Percentiles rank a stretch among this genome's conserved stretches.
phyloP scores from a whole-genome alignment of 768 basidiomycete genomes.

The Coprinopsis sp. region DNA sequence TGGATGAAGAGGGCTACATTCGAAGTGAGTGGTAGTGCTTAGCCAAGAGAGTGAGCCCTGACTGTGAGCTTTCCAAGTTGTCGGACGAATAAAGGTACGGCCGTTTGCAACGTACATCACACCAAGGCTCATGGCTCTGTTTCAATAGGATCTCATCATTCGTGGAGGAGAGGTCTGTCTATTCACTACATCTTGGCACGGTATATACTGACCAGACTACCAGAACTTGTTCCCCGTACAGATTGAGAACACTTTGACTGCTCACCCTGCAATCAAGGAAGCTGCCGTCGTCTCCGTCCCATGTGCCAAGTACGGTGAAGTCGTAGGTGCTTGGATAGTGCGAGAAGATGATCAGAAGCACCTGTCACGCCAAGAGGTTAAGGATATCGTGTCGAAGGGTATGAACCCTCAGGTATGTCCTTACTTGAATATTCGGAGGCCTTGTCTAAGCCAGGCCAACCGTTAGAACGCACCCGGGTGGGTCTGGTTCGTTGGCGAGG shows the following conservation, averaged over 20 bases:
- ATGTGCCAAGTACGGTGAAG: constrained; percentile 65
- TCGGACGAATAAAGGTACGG: constrained; percentile 72
- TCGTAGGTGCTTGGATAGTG: constrained; percentile 77
- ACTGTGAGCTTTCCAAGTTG: constrained; percentile 41
- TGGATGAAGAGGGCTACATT: constrained; percentile 80
- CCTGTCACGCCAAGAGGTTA: constrained; percentile 49
- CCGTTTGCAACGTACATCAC: neutral
- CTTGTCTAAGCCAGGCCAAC: neutral
- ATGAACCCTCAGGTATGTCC: constrained; percentile 77
- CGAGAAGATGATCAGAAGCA: constrained; percentile 34
- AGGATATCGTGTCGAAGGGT: constrained; percentile 43
- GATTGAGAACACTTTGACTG: constrained; percentile 71
- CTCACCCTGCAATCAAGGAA: constrained; percentile 55
- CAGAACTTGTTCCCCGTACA: constrained; percentile 82
- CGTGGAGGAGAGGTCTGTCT: constrained; percentile 71
- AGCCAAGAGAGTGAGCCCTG: neutral
- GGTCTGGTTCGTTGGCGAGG: constrained; percentile 81
- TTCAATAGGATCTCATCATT: constrained; percentile 69
- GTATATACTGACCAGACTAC: neutral
- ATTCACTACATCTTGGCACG: neutral
- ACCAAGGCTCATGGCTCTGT: neutral
- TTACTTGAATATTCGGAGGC: constrained; percentile 3
- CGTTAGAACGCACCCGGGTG: constrained; percentile 70
- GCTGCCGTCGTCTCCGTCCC: constrained; percentile 73
- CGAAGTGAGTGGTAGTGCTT: constrained; percentile 41